Evolutionary conservation across 2,329 filamentous ascomycete species (phyloP), one percentile per base, ranked within the genome.

Genomic region (Fusarium tupiense): DNA sequence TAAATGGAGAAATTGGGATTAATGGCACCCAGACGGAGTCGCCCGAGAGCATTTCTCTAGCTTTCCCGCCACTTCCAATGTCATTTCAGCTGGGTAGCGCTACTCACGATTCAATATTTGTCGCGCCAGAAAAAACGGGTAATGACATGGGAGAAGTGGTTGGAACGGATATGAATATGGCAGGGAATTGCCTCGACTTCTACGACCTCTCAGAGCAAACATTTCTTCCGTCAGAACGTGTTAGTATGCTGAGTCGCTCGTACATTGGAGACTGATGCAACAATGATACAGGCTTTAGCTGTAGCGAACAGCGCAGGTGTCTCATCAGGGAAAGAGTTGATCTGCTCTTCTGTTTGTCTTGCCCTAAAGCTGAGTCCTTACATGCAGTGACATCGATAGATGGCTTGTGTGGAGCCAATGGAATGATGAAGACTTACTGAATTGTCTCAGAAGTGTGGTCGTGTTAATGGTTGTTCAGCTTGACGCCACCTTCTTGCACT

Each of bases 21-120:
- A 31, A 60, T 10, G 33, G n/a, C 24, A 49, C 43, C 8, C 33
- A 31, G 13, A 31, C 40, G 3, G 52, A 35, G 3, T 40, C 40
- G 14, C 63, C 63, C 6, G 63, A 62, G 10, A 65, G 63, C 29
- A 38, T 65, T 10, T 65, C 63, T 22, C 9, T 65, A 11, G 58
- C 63, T 6, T 65, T 65, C 17, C 63, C 63, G 3, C 63, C 63
- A 17, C 22, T 65, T 24, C 63, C 58, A 4, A n/a, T 38, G 3
- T 58, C 64, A 22, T 61, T 53, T 4, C 66, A 58, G 38, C 16
- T 56, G 7, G 20, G 38, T 14, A 26, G 14, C 20, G 20, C 33
- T 9, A 38, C 52, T 17, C 52, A 56, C 14, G 52, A 56, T 41
- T 37, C 37, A 22, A 56, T 56, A 6, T 41, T 56, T 3, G 16